Percentiles rank a stretch among this genome's conserved stretches.
Conservation (phyloP, 2,329 filamentous ascomycete species). For the Apiospora hydei region DNA sequence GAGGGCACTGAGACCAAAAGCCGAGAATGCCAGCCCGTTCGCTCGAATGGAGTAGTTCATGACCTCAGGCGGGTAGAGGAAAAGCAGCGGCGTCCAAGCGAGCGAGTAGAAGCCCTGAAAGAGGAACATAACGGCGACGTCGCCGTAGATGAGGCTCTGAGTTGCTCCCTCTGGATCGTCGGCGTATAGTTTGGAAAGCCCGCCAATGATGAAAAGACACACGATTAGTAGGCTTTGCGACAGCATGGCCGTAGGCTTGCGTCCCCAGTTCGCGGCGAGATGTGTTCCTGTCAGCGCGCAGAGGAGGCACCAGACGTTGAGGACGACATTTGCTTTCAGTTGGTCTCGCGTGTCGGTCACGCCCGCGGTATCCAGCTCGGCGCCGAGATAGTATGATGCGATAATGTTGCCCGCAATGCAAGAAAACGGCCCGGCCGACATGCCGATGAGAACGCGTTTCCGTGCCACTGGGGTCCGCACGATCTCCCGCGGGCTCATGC, state of each 20-base stretch:
- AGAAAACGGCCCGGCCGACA: slow-evolving; percentile 44
- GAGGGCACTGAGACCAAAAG: slow-evolving; percentile 22
- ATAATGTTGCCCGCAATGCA: slow-evolving; percentile 50
- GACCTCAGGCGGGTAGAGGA: slow-evolving; percentile 40
- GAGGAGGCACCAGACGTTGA: slow-evolving; percentile 58
- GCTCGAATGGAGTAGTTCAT: slow-evolving; percentile 39
- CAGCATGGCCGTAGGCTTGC: slow-evolving; percentile 51
- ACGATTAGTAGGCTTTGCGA: slow-evolving; percentile 47
- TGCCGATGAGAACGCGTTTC: slow-evolving; percentile 49
- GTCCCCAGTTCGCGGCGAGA: slow-evolving; percentile 50
- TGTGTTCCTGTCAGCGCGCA: slow-evolving; percentile 52
- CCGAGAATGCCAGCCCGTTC: slow-evolving; percentile 43
- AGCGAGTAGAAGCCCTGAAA: slow-evolving; percentile 39
- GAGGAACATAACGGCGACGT: slow-evolving; percentile 38
- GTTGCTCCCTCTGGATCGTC: slow-evolving; percentile 34
- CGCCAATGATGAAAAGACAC: slow-evolving; percentile 36
- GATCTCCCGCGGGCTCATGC: slow-evolving; percentile 48
- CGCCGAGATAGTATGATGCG: slow-evolving; percentile 48
- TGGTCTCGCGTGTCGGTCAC: slow-evolving; percentile 47
- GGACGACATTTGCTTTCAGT: slow-evolving; percentile 54
- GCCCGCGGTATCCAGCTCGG: slow-evolving; percentile 49
- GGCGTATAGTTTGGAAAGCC: slow-evolving; percentile 28
- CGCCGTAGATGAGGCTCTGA: slow-evolving; percentile 27
- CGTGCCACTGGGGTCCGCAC: slow-evolving; percentile 45
- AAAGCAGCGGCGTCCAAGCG: slow-evolving; percentile 39